Evolutionary conservation across 2,329 filamentous ascomycete genomes (phyloP).

Genomic region (Monilinia fructigena): DNA sequence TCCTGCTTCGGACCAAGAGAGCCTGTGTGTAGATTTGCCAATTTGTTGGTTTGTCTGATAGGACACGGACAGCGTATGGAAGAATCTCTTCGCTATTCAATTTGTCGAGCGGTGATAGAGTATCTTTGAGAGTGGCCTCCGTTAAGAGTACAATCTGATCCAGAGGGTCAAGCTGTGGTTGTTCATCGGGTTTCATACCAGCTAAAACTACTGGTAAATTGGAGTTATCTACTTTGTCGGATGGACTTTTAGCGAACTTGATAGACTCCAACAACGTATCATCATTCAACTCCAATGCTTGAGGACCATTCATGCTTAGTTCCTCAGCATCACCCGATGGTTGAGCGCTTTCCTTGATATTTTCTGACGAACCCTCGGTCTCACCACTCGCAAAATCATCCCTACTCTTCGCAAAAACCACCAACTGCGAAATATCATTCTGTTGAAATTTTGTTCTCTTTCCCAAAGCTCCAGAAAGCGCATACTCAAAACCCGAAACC

Average conservation of each 20-base stretch:
- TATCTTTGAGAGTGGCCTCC: slow-evolving; percentile 85
- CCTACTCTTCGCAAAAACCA: slow-evolving; percentile 81
- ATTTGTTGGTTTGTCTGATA: slow-evolving; percentile 86
- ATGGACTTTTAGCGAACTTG: slow-evolving; percentile 63
- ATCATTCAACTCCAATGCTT: slow-evolving; percentile 78
- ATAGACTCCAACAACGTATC: slow-evolving; percentile 91
- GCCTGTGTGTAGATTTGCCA: slow-evolving; percentile 98
- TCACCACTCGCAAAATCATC: slow-evolving; percentile 32
- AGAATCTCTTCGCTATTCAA: slow-evolving; percentile 91
- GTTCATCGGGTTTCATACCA: slow-evolving; percentile 70
- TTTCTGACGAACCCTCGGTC: slow-evolving; percentile 26
- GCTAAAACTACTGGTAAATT: slow-evolving; percentile 61
- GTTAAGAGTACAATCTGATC: slow-evolving; percentile 91
- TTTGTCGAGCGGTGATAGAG: slow-evolving; percentile 75
- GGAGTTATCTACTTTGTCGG: slow-evolving; percentile 42
- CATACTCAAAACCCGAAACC: slow-evolving; percentile 73
- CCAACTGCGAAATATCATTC: slow-evolving; percentile 79
- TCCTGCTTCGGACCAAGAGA: slow-evolving; percentile 81
- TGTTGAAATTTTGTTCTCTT: slow-evolving; percentile 81
- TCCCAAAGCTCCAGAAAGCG: slow-evolving; percentile 80
- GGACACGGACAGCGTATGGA: slow-evolving; percentile 84
- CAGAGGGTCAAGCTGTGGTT: slow-evolving; percentile 76
- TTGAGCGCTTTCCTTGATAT: slow-evolving; percentile 25
- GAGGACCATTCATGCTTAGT: slow-evolving; percentile 50
- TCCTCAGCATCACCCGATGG: slow-evolving; percentile 38